A percentile compares a stretch with the other conserved stretches of the same genome.
phyloP scores from a whole-genome alignment of 176 grass and related monocot species.

The maize (Zea mays) region DNA sequence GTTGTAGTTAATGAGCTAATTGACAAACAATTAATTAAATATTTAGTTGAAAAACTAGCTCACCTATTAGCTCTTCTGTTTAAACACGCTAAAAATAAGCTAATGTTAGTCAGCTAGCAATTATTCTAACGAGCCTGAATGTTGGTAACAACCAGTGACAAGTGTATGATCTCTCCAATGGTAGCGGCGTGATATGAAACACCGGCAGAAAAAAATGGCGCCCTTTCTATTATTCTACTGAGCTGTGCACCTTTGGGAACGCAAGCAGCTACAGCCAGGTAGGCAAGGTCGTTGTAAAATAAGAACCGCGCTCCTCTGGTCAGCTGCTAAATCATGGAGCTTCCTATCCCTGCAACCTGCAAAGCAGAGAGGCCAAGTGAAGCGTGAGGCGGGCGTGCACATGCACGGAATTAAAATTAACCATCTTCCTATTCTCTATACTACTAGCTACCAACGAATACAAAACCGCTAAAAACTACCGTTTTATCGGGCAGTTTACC shows the following conservation, averaged over 20 bases:
- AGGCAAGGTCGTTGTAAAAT: not conserved
- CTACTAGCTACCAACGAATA: no score
- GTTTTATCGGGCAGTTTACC: no score
- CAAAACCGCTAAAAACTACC: no score
- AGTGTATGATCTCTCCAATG: constrained; percentile 9
- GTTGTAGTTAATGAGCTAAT: no score
- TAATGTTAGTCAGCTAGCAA: no score
- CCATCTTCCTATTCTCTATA: not conserved
- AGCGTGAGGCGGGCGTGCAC: no score
- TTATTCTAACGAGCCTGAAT: no score
- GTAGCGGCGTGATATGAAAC: constrained; percentile 33
- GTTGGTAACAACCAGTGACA: not conserved
- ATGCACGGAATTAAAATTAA: not conserved
- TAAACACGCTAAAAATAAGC: no score
- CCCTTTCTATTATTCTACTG: not conserved
- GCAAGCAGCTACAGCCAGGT: not conserved
- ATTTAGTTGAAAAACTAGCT: no score
- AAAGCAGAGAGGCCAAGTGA: not conserved
- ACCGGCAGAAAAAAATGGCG: not conserved
- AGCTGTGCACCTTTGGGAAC: constrained; percentile 20
- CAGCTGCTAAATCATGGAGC: not conserved
- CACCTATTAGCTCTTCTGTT: no score
- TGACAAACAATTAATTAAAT: no score
- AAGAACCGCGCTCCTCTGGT: not conserved
- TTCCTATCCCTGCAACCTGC: not conserved